Conservation (phyloP, 2,329 filamentous ascomycete genomes). For the Ceratocystis huliohia region DNA sequence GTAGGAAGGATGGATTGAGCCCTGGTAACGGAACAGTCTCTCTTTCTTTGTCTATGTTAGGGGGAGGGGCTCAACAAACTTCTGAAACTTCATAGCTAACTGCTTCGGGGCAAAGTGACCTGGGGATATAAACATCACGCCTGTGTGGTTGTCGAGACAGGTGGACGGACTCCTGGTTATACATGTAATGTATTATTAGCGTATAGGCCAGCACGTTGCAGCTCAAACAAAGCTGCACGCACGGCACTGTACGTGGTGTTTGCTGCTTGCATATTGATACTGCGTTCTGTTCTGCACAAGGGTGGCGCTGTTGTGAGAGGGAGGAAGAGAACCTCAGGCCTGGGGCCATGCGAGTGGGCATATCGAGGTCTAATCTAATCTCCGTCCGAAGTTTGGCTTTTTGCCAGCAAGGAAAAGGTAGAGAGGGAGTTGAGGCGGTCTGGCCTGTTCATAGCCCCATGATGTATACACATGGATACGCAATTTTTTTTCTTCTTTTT, state of each 20-base stretch:
- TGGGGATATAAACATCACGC: neutral
- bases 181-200: neutral
- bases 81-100: conserved; percentile 5
- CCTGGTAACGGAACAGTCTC: neutral
- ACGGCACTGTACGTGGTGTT: neutral
- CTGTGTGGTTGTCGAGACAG: neutral
- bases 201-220: neutral
- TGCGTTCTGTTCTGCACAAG: neutral
- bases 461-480: neutral
- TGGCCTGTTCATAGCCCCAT: neutral
- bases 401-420: neutral
- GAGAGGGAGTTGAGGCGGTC: neutral
- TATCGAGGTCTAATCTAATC: conserved; percentile 1
- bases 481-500: neutral
- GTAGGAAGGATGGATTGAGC: neutral
- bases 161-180: neutral
- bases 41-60: no score
- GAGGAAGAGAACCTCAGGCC: neutral
- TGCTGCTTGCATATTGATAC: neutral
- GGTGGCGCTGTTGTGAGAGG: neutral
- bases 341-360: neutral
- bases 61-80: neutral
- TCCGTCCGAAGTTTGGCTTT: conserved; percentile 7
- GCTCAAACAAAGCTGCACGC: neutral
- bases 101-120: neutral